Evolutionary conservation across 495 filamentous ascomycete genomes (phyloP).

Genomic region (Penicillium lividum): DNA sequence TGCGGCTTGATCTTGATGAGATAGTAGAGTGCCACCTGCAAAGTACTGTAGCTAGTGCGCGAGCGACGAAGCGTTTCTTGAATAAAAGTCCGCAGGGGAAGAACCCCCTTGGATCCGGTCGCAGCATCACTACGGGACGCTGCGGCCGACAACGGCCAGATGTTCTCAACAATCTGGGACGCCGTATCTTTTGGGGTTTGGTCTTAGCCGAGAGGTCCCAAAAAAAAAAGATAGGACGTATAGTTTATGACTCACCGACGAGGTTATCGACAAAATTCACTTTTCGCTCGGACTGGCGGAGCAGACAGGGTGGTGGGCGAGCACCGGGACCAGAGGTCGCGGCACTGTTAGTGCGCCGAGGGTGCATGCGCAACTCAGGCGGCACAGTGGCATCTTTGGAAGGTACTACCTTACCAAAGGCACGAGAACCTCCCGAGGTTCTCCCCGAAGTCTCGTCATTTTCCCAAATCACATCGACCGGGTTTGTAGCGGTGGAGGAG

Average conservation of each 20-base stretch:
- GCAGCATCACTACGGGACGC: constrained; percentile 48
- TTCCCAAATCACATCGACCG: constrained; percentile 52
- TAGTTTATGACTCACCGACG: constrained; percentile 77
- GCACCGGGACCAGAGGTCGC: constrained; percentile 51
- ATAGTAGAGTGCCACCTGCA: constrained; percentile 97
- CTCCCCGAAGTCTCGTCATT: constrained; percentile 40
- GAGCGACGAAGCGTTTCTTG: constrained; percentile 95
- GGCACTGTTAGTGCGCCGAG: constrained; percentile 66
- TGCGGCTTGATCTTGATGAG: constrained; percentile 90
- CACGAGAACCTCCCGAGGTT: constrained; percentile 31
- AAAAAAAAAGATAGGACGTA: constrained; percentile 17
- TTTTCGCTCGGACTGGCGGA: constrained; percentile 92
- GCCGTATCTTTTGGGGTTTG: constrained; percentile 72
- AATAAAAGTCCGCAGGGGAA: constrained; percentile 92
- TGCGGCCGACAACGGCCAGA: constrained; percentile 76
- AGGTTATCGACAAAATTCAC: constrained; percentile 95
- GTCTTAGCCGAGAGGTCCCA: constrained; percentile 20
- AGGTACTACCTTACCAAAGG: constrained; percentile 30
- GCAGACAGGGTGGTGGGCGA: constrained; percentile 75
- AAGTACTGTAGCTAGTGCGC: constrained; percentile 92
- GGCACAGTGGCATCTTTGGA: constrained; percentile 54
- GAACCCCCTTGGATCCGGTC: constrained; percentile 62
- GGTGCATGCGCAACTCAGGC: constrained; percentile 74
- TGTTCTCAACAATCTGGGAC: constrained; percentile 94
- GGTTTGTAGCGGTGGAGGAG: constrained; percentile 47